Percentiles rank a stretch among this genome's conserved stretches.
Conservation (phyloP, 2,329 filamentous ascomycete genomes). For the Aphanoascus verrucosus region DNA sequence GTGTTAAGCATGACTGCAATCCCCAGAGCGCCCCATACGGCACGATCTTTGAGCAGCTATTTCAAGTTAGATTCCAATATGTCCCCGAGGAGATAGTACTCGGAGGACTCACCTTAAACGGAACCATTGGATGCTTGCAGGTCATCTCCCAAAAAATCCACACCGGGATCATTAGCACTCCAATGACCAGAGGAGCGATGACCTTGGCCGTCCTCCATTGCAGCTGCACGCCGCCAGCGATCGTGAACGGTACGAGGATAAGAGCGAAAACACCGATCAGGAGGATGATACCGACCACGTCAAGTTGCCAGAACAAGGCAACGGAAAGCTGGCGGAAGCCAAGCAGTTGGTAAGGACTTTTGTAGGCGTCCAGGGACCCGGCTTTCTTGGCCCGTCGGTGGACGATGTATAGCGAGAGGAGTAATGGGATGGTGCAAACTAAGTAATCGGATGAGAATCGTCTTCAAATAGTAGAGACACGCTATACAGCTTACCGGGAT, state of each 20-base stretch:
- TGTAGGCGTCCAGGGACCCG: conserved; percentile 40
- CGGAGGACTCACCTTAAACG: conserved; percentile 39
- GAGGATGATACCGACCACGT: conserved; percentile 43
- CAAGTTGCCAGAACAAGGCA: conserved; percentile 49
- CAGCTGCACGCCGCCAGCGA: conserved; percentile 41
- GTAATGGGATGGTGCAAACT: conserved; percentile 45
- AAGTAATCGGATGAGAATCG: conserved; percentile 3
- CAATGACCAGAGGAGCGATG: conserved; percentile 43
- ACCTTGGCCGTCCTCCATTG: conserved; percentile 45
- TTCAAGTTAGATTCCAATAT: conserved; percentile 4
- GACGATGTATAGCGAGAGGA: conserved; percentile 43
- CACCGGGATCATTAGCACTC: conserved; percentile 39
- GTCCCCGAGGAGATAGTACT: not conserved
- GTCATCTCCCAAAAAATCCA: conserved; percentile 48
- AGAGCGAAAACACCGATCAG: conserved; percentile 44
- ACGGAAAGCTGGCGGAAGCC: conserved; percentile 29
- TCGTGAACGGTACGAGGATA: conserved; percentile 47
- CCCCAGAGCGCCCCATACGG: conserved; percentile 53
- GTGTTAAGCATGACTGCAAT: conserved; percentile 49
- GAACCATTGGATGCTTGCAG: conserved; percentile 45
- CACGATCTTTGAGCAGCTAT: conserved; percentile 49
- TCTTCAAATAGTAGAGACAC: not conserved
- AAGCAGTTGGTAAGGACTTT: conserved; percentile 36
- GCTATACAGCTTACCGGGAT: conserved; percentile 30
- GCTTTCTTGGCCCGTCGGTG: conserved; percentile 43